These are phyloP conservation scores for Bothriochloa decipiens DNA, from an alignment of 176 grass and related monocot genomes.

Conservation along the genomic window DNA sequence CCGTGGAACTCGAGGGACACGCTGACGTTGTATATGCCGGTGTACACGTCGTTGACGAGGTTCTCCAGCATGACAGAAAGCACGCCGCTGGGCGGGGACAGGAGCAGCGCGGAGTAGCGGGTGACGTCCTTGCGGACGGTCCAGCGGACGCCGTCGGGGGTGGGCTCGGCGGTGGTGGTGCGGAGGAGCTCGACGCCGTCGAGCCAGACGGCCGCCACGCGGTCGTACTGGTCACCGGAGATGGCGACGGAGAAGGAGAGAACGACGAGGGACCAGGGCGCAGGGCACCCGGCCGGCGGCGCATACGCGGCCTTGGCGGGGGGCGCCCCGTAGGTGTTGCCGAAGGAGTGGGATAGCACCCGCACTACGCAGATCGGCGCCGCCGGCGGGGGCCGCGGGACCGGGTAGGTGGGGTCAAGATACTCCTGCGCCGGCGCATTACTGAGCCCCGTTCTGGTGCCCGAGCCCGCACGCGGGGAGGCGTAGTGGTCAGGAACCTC, in stretches of 20 bases:
- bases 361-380: conserved; percentile 55
- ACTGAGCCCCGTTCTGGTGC: neutral
- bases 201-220: conserved; percentile 88
- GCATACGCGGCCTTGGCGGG: conserved; percentile 56
- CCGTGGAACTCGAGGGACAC: conserved; percentile 76
- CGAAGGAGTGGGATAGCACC: conserved; percentile 75
- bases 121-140: conserved; percentile 83
- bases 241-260: conserved; percentile 70
- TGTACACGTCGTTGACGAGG: conserved; percentile 75
- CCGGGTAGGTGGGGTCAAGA: conserved; percentile 65
- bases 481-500: conserved; percentile 20
- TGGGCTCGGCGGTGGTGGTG: conserved; percentile 85
- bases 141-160: conserved; percentile 70
- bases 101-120: conserved; percentile 59
- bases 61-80: conserved; percentile 95
- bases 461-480: neutral
- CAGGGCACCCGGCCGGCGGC: conserved; percentile 55
- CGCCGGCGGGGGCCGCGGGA: conserved; percentile 32
- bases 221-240: conserved; percentile 87
- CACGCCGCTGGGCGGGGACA: conserved; percentile 47
- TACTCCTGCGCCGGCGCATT: conserved; percentile 49
- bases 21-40: conserved; percentile 76
- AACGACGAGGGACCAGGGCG: conserved; percentile 70
- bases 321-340: conserved; percentile 70
- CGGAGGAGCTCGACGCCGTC: conserved; percentile 82